phyloP scores from a whole-genome alignment of 331 rosid species.

The Rhamnella rubrinervis region DNA sequence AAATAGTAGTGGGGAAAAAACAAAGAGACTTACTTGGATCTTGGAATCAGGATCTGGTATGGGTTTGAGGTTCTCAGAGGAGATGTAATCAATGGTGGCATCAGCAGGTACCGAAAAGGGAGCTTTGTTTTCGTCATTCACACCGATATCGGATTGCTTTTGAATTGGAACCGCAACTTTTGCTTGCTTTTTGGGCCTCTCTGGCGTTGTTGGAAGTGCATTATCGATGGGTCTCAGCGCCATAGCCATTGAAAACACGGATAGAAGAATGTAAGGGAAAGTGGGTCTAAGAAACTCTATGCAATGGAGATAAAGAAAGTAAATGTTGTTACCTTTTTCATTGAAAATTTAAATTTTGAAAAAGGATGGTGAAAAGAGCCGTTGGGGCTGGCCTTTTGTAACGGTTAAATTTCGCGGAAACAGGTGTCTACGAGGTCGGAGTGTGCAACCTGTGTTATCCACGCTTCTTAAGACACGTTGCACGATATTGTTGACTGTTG shows the following conservation, averaged over 20 bases:
- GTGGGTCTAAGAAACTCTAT: background rate
- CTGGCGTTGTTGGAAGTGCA: conserved; percentile 65
- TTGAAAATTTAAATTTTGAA: conserved; percentile 29
- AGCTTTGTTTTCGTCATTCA: conserved; percentile 56
- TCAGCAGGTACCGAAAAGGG: conserved; percentile 51
- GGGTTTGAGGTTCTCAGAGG: conserved; percentile 70
- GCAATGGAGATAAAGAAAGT: conserved; percentile 12
- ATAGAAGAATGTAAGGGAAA: conserved; percentile 2
- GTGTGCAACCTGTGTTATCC: background rate
- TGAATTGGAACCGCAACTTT: conserved; percentile 43
- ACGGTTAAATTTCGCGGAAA: conserved; percentile 37
- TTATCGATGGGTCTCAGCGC: conserved; percentile 88
- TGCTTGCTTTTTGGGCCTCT: conserved; percentile 74
- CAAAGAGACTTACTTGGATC: conserved; percentile 45
- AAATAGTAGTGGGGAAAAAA: background rate
- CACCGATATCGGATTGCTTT: conserved; percentile 37
- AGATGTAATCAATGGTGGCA: conserved; percentile 61
- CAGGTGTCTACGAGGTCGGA: background rate
- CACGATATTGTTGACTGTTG: too few relatives aligned
- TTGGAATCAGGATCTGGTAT: conserved; percentile 59
- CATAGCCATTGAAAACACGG: conserved; percentile 42
- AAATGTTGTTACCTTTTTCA: background rate
- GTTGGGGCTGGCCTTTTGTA: conserved; percentile 29
- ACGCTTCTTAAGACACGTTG: too few relatives aligned
- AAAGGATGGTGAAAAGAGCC: conserved; percentile 37